Evolutionary conservation across 78 protist genomes (phyloP), one percentile per base, ranked within the genome.

Genomic region (Tieghemostelium lacteum): DNA sequence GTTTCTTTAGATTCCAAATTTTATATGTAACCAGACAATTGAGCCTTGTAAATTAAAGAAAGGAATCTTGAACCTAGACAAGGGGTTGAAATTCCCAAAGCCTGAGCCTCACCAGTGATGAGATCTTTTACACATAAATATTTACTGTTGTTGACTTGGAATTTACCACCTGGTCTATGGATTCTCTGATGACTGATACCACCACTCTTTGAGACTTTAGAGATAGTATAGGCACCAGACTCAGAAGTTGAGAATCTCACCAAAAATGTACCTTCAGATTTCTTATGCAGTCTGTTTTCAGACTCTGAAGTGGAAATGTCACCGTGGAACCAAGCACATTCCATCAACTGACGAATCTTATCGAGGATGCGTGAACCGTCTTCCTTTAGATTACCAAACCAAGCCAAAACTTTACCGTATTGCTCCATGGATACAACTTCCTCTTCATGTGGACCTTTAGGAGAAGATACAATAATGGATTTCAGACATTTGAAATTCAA

Each of bases 311-410:
- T 93, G 34, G 93, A 87, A 50, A 93, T 93, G 36, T 93, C 95
- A 52, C 93, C 95, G 28, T 93, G 95, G 88, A 93, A 93, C 95
- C 95, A 93, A 39, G 91, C 86, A 74, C 88, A 92, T 24, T 72
- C 87, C 87, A 75, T 92, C 62, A 92, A 72, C 61, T 80, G 65
- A 54, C 92, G 50, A 50, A 78, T 83, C 63, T 83, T 83, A 69
- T 83, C 91, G 37, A 83, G 58, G 20, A 83, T 69, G 55, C 52
- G 72, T 22, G 91, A 26, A 58, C 91, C 91, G 65, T 73, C 94
- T 37, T 88, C 86, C n/a, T 75, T 67, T 0, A 88, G 54, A 33
- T 75, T 75, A 54, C 95, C 93, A 63, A 93, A 93, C 95, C 95
- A 93, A 34, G 85, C 95, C 55, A 93, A 64, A 24, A 93, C 75